Base-by-base conservation (phyloP, 2,329 filamentous ascomycete species). In the Biscogniauxia mediterranea region DNA sequence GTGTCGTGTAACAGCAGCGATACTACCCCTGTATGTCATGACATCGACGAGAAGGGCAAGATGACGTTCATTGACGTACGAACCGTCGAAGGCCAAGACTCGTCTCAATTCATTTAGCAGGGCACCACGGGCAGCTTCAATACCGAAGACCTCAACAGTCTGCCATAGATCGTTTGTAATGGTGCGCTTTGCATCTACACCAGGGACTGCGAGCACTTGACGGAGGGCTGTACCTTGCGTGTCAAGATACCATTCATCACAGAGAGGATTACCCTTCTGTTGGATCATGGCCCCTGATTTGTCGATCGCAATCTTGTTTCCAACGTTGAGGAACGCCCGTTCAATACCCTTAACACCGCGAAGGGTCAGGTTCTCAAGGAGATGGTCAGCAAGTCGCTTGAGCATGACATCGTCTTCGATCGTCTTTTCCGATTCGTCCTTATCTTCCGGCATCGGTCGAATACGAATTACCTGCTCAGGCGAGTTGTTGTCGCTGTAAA, bases 31-130 rank as follows among this genome's bases (percentile, higher is more conserved):
- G 71, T 96, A 93, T 26, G 93, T 97, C 95, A 99, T 99, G 65
- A 99, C 92, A 79, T 99, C 95, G 66, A 96, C 93, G 57, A 99
- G 84, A 42, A 99, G 86, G 54, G 93, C 91, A 81, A 99, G 88
- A 81, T 99, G 95, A 72, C 95, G 93, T 79, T 98, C 93, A 77
- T 99, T 99, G 84, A 99, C 95, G 76, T 99, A 99, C 15, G 95
- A 98, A 85, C 96, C 96, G 75, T 98, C 95, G 75, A 99, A 99
- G 25, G 95, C 93, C 80, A 99, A 80, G 74, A 99, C 95, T 72
- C 92, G 89, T 28, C 90, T 92, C 82, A 99, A 79, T 75, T 99
- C 96, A 64, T 90, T 89, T 68, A 97, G 87, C 61, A 99, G 83
- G 58, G 93, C 91, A 54, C 90, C 87, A 71, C 95, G 90, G 63